Evolutionary conservation across 2,329 filamentous ascomycete genomes (phyloP), one percentile per base, ranked within the genome.

Genomic region (Trichoderma atrobrunneum): DNA sequence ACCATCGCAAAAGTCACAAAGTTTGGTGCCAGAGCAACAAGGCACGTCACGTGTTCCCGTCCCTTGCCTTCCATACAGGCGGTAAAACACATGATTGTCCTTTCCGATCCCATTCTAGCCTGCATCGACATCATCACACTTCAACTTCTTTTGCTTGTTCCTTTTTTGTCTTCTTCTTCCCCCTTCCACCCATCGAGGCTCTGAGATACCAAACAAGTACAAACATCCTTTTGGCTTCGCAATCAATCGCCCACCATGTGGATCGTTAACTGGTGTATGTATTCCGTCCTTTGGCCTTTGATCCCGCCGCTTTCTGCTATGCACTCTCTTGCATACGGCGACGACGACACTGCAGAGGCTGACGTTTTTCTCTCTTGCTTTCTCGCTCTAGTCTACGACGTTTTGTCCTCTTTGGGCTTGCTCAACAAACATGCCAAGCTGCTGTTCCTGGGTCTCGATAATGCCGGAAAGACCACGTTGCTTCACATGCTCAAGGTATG

Each of bases 351-450:
- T 12, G 32, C 26, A 54, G 57, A 34, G 39, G 6, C 57, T 69
- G 66, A 69, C 65, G 11, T 30, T 43, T 57, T n/a, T 24, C 7
- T 21, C 30, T 32, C 12, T 43, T 26, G n/a, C 12, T 59, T 7
- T 12, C 48, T 24, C 21, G n/a, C 18, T 71, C 62, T 79, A 82
- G 94, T 97, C 85, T 97, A 93, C 88, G 93, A 97, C 86, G 86
- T 97, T 78, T 90, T 97, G 79, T 93, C 94, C 79, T 93, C 90
- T 76, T 88, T 97, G 75, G 94, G 94, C 78, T 88, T 97, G 79
- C 87, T 95, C 77, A 97, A 97, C 90, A 97, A 97, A 89, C 93
- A 97, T 83, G 94, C 94, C 79, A 97, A 97, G 89, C 89, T 97
- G 73, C 89, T 97, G 72, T 97, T 97, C 86, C 90, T 97, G 75